These are phyloP conservation scores for Flammula alnicola DNA, from an alignment of 1,284 basidiomycete species.

Conservation along the genomic window DNA sequence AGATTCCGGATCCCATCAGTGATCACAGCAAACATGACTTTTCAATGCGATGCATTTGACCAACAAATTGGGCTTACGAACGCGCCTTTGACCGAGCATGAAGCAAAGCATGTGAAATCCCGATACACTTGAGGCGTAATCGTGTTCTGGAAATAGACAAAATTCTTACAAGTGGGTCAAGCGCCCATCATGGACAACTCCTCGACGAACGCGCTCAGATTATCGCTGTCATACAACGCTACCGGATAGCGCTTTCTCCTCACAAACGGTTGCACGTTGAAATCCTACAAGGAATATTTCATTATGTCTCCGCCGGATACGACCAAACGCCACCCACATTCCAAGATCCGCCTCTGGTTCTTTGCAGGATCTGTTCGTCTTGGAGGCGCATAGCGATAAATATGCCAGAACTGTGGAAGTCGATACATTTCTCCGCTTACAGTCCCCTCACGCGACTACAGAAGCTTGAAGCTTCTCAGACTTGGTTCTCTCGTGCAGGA, in stretches of 20 bases:
- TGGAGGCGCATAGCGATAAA: constrained; percentile 17
- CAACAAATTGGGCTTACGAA: constrained; percentile 15
- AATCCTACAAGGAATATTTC: constrained; percentile 17
- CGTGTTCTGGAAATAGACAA: constrained; percentile 9
- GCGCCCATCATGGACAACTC: neutral
- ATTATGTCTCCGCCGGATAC: constrained; percentile 7
- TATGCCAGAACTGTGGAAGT: constrained; percentile 21
- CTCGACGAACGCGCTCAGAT: constrained; percentile 10
- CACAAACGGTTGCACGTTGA: constrained; percentile 17
- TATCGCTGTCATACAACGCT: constrained; percentile 10
- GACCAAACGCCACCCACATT: constrained; percentile 4
- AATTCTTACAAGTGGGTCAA: constrained; percentile 1
- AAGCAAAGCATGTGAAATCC: constrained; percentile 7
- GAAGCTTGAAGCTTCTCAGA: constrained; percentile 11
- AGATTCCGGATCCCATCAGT: no score
- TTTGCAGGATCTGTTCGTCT: constrained; percentile 16
- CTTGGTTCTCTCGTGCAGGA: constrained; percentile 15
- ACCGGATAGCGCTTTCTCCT: constrained; percentile 17
- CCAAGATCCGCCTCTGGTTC: constrained; percentile 16
- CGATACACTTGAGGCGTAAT: constrained; percentile 10
- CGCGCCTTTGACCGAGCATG: constrained; percentile 5
- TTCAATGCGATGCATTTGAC: constrained; percentile 14
- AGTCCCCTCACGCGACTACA: constrained; percentile 6
- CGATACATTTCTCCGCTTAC: constrained; percentile 13
- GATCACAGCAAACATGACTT: neutral